Conservation (phyloP, 1,284 basidiomycete species). For the Cystobasidiaceae sp. region DNA sequence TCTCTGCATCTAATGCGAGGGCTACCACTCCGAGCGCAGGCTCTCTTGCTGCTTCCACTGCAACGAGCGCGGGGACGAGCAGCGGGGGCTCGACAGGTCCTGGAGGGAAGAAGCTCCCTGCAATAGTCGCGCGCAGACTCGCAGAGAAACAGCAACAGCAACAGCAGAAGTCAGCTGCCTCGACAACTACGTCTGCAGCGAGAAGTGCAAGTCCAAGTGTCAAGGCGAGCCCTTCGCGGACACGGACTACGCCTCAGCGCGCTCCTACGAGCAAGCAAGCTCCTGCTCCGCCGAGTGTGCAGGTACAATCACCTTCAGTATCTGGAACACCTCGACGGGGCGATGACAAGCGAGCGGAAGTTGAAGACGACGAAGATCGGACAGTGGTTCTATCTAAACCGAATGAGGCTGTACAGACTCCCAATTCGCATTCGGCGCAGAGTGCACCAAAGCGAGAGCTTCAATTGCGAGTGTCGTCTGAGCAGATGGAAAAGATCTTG, state of each 20-base stretch:
- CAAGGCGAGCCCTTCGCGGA: background rate
- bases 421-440: background rate
- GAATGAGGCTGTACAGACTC: background rate
- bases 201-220: background rate
- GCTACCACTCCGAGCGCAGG: too few species aligned
- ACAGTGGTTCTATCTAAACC: background rate
- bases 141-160: slow-evolving; percentile 12
- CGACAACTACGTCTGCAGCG: background rate
- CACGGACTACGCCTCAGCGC: background rate
- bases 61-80: too few species aligned
- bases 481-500: background rate
- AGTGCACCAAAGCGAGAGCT: background rate
- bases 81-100: too few species aligned
- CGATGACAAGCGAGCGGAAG: too few species aligned
- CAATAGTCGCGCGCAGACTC: slow-evolving; percentile 7
- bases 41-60: too few species aligned
- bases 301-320: slow-evolving; percentile 4
- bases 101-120: slow-evolving; percentile 3
- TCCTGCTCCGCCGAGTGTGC: background rate
- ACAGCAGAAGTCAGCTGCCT: background rate
- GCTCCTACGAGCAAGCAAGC: background rate
- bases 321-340: background rate
- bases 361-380: slow-evolving; percentile 13
- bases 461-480: background rate
- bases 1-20: too few species aligned